Conservation (phyloP, 177 flowering plant genomes). For the Tripterygium wilfordii region DNA sequence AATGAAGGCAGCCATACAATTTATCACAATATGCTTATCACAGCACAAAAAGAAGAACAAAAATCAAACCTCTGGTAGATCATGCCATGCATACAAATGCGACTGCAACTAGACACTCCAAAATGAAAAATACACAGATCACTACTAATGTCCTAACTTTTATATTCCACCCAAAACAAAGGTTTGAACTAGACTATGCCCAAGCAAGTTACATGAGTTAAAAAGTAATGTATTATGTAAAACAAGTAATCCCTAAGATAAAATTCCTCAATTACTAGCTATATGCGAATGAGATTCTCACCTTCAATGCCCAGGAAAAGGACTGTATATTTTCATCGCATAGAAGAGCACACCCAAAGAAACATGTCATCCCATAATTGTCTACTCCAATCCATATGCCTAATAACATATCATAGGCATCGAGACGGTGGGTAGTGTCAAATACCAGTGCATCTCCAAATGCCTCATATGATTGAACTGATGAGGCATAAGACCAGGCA, state of each 20-base stretch:
- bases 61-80: too few relatives aligned
- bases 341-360: conserved; percentile 58
- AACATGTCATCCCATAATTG: conserved; percentile 48
- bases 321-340: conserved; percentile 52
- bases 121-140: too few relatives aligned
- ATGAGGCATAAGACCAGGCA: conserved; percentile 66
- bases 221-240: background rate
- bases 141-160: too few relatives aligned
- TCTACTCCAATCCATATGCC: conserved; percentile 65
- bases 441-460: conserved; percentile 56
- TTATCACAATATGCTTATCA: too few relatives aligned
- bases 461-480: conserved; percentile 38
- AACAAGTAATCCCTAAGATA: background rate
- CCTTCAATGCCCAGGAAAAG: conserved; percentile 67
- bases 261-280: background rate
- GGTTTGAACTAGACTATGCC: too few relatives aligned
- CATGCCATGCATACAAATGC: too few relatives aligned
- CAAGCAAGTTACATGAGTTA: too few relatives aligned
- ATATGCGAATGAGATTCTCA: conserved; percentile 9
- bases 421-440: conserved; percentile 58
- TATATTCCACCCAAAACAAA: too few relatives aligned
- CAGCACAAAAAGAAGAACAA: too few relatives aligned
- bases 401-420: conserved; percentile 53
- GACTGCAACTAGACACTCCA: too few relatives aligned
- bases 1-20: too few relatives aligned